These are phyloP conservation scores for Phytopythium aichiense DNA, from an alignment of 352 stramenopile genomes.

Conservation along the genomic window DNA sequence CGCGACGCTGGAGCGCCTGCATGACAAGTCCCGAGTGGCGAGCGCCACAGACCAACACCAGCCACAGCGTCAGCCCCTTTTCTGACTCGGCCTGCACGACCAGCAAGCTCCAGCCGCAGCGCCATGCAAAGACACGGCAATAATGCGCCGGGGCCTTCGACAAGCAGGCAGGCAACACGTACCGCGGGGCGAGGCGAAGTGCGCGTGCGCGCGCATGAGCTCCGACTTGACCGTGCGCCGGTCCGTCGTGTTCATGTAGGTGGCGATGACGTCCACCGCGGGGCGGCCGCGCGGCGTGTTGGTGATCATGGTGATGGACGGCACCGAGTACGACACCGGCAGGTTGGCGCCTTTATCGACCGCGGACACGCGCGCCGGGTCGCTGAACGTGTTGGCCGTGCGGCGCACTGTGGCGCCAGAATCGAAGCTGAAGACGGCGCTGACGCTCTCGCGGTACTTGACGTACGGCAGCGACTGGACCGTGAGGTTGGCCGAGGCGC, in stretches of 20 bases:
- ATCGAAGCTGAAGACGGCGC: slow-evolving; percentile 55
- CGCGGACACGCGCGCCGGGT: slow-evolving; percentile 29
- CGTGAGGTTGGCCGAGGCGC: slow-evolving; percentile 14
- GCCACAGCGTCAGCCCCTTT: slow-evolving; percentile 20
- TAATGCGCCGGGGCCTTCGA: not conserved
- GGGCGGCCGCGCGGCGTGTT: slow-evolving; percentile 66
- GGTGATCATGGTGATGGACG: slow-evolving; percentile 43
- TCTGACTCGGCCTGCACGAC: not conserved
- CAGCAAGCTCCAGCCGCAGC: not conserved
- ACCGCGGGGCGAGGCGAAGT: slow-evolving; percentile 74
- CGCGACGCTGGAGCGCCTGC: slow-evolving; percentile 31
- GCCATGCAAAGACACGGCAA: not conserved
- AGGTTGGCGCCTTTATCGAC: slow-evolving; percentile 36
- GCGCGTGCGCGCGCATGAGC: slow-evolving; percentile 65
- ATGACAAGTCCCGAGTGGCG: slow-evolving; percentile 11
- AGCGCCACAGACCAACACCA: slow-evolving; percentile 5
- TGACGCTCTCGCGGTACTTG: slow-evolving; percentile 50
- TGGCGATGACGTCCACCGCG: slow-evolving; percentile 83
- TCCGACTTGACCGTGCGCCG: slow-evolving; percentile 73
- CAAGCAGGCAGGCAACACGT: slow-evolving; percentile 6
- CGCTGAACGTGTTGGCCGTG: slow-evolving; percentile 40
- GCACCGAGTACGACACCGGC: slow-evolving; percentile 71
- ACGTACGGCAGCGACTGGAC: slow-evolving; percentile 73
- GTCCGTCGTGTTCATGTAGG: slow-evolving; percentile 88
- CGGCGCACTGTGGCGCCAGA: slow-evolving; percentile 29